Conservation (phyloP, 2,329 filamentous ascomycete species). For the Colletotrichum spinosum region DNA sequence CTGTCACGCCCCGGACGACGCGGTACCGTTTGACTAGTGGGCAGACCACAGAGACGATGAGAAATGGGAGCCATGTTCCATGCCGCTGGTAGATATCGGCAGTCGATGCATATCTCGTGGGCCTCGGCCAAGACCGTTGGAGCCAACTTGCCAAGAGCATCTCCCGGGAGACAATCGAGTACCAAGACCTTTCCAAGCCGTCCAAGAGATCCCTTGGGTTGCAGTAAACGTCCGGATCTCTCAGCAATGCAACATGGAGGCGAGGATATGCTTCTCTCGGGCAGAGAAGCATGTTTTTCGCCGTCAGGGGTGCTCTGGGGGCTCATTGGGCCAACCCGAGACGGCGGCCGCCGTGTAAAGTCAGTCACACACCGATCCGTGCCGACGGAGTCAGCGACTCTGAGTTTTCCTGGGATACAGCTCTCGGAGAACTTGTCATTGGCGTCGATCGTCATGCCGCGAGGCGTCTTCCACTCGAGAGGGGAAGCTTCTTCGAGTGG, state of each 20-base stretch:
- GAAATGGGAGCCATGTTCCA: too few species aligned
- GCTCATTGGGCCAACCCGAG: constrained; percentile 12
- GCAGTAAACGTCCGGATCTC: too few species aligned
- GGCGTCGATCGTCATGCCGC: constrained; percentile 9
- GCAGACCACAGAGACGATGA: not conserved
- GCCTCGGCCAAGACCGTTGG: constrained; percentile 13
- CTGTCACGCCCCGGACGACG: constrained; percentile 19
- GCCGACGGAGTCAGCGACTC: constrained; percentile 5
- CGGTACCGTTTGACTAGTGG: constrained; percentile 6
- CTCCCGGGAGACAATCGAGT: constrained; percentile 13
- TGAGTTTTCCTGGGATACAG: not conserved
- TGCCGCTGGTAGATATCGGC: too few species aligned
- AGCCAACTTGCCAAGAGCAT: constrained; percentile 6
- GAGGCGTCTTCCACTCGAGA: not conserved
- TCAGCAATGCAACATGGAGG: not conserved
- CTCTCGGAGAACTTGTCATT: not conserved
- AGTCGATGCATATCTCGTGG: not conserved
- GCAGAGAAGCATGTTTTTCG: constrained; percentile 15
- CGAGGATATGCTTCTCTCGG: not conserved
- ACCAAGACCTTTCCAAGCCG: constrained; percentile 35
- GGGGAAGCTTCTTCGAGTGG: not conserved
- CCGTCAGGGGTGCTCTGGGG: too few species aligned
- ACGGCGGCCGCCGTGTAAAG: not conserved
- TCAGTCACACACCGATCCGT: constrained; percentile 5
- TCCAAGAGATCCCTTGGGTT: constrained; percentile 27